A percentile compares a stretch with the other conserved stretches of the same genome.
Evolutionary conservation across 73 alveolate genomes (phyloP).

Genomic region (Paramecium caudatum): DNA sequence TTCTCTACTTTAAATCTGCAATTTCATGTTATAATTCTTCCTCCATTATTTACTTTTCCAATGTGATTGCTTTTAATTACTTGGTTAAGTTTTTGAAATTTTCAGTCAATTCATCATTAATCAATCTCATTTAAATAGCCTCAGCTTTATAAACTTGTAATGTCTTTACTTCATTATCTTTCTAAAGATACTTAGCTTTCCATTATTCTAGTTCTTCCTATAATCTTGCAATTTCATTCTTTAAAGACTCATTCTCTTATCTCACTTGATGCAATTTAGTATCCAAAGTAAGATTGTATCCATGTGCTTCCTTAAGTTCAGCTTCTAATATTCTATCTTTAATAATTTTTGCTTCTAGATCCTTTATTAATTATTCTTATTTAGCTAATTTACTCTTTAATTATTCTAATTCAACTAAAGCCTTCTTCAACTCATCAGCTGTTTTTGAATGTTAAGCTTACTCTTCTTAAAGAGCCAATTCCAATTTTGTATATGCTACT

Average conservation of each 20-base stretch:
- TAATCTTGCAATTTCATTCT: neutral
- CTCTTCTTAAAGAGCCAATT: constrained; percentile 15
- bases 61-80: constrained; percentile 31
- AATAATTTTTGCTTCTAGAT: constrained; percentile 41
- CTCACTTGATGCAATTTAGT: constrained; percentile 12
- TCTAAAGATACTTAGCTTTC: constrained; percentile 33
- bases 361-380: neutral
- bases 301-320: constrained; percentile 35
- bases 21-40: neutral
- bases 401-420: neutral
- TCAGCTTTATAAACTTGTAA: constrained; percentile 43
- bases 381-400: neutral
- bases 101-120: constrained; percentile 33
- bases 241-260: constrained; percentile 17
- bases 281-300: constrained; percentile 48
- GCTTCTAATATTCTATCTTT: constrained; percentile 30
- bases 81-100: constrained; percentile 16
- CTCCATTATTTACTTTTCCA: constrained; percentile 34
- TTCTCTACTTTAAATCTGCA: constrained; percentile 3
- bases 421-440: neutral
- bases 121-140: constrained; percentile 33
- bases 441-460: constrained; percentile 1
- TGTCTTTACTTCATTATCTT: constrained; percentile 43
- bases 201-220: constrained; percentile 18
- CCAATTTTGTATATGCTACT: neutral